Base-by-base conservation (phyloP, 163 green algal species). In the Coccomyxa subellipsoidea region DNA sequence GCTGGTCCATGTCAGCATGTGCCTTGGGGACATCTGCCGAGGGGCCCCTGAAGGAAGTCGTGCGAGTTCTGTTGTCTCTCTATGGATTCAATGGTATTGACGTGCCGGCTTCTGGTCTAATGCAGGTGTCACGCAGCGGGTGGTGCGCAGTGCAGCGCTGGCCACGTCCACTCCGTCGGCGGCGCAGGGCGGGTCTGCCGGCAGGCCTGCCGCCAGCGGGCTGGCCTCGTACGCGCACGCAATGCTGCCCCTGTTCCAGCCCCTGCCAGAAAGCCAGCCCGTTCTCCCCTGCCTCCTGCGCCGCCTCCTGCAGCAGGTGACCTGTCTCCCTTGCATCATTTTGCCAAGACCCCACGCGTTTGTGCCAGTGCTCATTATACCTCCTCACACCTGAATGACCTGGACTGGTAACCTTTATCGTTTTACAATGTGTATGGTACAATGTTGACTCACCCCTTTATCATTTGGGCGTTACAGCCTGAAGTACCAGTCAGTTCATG, bases 271-370 rank as follows among this genome's bases (percentile, higher is more conserved):
- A 83, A 90, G 84, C 82, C 91, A 97, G 89, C 94, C 94, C 7
- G 91, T 96, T 82, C 87, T 98, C 85, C 93, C 93, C 27, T 96
- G 92, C 84, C 87, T 98, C 76, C 89, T 97, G 80, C 84, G 89
- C 12, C 88, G 93, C 53, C 90, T 97, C 81, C 87, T 98, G 86
- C 90, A 94, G 81, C 86, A 77, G 70, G 70, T 77, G 32, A 8
- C 29, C 66, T 4, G 4, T 54, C 1, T 27, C 15, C 23, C 47
- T 59, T 12, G 4, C 47, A 7, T 12, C 47, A 59, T 27, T 6
- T 59, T n/a, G n/a, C n/a, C n/a, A n/a, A n/a, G n/a, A n/a, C n/a
- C n/a, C n/a, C n/a, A n/a, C n/a, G n/a, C n/a, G n/a, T n/a, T n/a
- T n/a, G n/a, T n/a, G n/a, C n/a, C n/a, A n/a, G n/a, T n/a, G n/a